These are phyloP conservation scores for Sedum album DNA, from an alignment of 164 flowering plant genomes.

Conservation along the genomic window DNA sequence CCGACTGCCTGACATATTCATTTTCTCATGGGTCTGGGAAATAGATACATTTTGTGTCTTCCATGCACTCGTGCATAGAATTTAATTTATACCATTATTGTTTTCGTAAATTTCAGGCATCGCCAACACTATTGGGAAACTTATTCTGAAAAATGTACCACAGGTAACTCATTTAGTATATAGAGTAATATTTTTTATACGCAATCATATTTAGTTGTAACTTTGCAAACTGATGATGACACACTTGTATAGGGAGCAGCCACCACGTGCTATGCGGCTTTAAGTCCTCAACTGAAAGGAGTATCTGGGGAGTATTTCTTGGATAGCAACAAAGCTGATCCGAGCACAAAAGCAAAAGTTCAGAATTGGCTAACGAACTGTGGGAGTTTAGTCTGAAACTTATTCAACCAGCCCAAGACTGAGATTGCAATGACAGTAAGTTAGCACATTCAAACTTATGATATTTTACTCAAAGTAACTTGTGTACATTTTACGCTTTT, in stretches of 20 bases:
- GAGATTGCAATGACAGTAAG: background rate
- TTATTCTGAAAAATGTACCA: background rate
- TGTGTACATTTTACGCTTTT: too few relatives aligned
- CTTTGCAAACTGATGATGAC: background rate
- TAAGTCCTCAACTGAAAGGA: constrained; percentile 30
- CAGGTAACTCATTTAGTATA: background rate
- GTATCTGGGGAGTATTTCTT: constrained; percentile 28
- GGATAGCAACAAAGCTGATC: constrained; percentile 22
- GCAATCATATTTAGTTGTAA: too few relatives aligned
- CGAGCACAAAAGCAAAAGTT: constrained; percentile 15
- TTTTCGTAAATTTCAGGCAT: constrained; percentile 1
- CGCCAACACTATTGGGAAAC: background rate
- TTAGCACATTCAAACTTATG: background rate
- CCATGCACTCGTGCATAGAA: too few relatives aligned
- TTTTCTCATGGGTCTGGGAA: too few relatives aligned
- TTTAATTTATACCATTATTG: background rate
- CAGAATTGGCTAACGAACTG: constrained; percentile 25
- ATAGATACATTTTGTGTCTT: too few relatives aligned
- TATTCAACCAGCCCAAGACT: constrained; percentile 5
- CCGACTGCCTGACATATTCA: background rate
- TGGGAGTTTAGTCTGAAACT: constrained; percentile 36
- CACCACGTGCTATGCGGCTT: constrained; percentile 30
- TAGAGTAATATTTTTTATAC: background rate
- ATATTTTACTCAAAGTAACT: too few relatives aligned
- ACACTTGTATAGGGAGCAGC: constrained; percentile 4